A percentile compares a stretch with the other conserved stretches of the same genome.
Evolutionary conservation across 768 basidiomycete genomes (phyloP).

Genomic region (Hypsizygus marmoreus): DNA sequence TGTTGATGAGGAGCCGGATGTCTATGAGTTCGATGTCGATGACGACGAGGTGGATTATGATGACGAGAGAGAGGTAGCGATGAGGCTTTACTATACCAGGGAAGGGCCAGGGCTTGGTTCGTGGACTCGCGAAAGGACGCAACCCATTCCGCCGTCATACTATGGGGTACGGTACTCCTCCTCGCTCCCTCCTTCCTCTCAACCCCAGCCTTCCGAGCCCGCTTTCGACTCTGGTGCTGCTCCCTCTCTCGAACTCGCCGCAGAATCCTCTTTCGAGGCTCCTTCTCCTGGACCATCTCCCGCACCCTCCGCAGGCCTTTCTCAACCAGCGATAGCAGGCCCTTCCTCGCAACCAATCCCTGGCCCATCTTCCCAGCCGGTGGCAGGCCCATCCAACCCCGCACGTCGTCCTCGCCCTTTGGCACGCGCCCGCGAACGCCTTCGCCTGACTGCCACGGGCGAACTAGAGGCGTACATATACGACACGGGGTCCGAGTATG

Average conservation of each 20-base stretch:
- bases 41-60: not conserved
- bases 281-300: no score
- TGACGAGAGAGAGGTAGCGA: not conserved
- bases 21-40: not conserved
- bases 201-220: no score
- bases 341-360: not conserved
- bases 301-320: not conserved
- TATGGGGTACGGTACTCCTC: no score
- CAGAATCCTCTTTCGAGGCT: no score
- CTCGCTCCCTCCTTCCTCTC: no score
- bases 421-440: slow-evolving; percentile 3
- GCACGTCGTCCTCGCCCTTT: not conserved
- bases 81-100: not conserved
- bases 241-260: no score
- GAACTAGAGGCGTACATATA: slow-evolving; percentile 2
- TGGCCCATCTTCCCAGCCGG: not conserved
- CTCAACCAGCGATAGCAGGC: not conserved
- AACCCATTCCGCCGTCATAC: no score
- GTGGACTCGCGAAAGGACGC: not conserved
- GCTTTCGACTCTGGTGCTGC: no score
- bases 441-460: not conserved
- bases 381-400: not conserved
- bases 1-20: no score
- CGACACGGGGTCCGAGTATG: slow-evolving; percentile 3
- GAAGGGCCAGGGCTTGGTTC: not conserved